Percentiles rank a stretch among this genome's conserved stretches.
Evolutionary conservation across 805 yeast genomes (phyloP).

Genomic region (Hanseniaspora pseudoguilliermondii): DNA sequence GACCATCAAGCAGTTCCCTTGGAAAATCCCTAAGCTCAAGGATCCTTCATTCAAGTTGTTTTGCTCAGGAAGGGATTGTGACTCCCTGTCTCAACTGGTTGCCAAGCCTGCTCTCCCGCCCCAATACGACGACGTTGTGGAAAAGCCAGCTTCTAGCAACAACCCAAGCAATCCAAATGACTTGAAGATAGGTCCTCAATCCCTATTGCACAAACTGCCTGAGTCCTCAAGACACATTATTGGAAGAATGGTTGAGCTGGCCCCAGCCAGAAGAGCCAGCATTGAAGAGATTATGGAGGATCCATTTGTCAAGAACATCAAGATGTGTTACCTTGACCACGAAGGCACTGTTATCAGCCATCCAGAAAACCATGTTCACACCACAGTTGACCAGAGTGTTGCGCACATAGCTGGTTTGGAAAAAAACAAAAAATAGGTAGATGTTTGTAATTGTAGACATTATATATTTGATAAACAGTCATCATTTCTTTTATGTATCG

Average conservation of each 20-base stretch:
- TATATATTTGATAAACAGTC: too few relatives aligned
- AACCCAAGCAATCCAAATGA: slow-evolving; percentile 40
- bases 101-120: slow-evolving; percentile 42
- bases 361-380: slow-evolving; percentile 56
- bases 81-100: slow-evolving; percentile 49
- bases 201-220: slow-evolving; percentile 59
- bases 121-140: slow-evolving; percentile 22
- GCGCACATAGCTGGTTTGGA: slow-evolving; percentile 93
- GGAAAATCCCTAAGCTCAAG: slow-evolving; percentile 78
- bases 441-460: neutral
- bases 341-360: slow-evolving; percentile 33
- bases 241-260: slow-evolving; percentile 66
- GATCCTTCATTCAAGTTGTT: slow-evolving; percentile 77
- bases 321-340: slow-evolving; percentile 46
- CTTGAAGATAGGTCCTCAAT: slow-evolving; percentile 57
- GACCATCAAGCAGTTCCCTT: slow-evolving; percentile 83
- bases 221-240: slow-evolving; percentile 55
- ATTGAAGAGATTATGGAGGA: slow-evolving; percentile 69
- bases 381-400: slow-evolving; percentile 80
- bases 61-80: slow-evolving; percentile 59
- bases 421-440: slow-evolving; percentile 46
- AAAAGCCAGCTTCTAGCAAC: slow-evolving; percentile 15
- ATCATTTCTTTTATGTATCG: too few relatives aligned
- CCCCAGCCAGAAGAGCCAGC: slow-evolving; percentile 75
- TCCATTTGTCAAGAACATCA: slow-evolving; percentile 50